Base-by-base conservation (phyloP, 129 eudicot genomes). In the Kitagawia praeruptora region DNA sequence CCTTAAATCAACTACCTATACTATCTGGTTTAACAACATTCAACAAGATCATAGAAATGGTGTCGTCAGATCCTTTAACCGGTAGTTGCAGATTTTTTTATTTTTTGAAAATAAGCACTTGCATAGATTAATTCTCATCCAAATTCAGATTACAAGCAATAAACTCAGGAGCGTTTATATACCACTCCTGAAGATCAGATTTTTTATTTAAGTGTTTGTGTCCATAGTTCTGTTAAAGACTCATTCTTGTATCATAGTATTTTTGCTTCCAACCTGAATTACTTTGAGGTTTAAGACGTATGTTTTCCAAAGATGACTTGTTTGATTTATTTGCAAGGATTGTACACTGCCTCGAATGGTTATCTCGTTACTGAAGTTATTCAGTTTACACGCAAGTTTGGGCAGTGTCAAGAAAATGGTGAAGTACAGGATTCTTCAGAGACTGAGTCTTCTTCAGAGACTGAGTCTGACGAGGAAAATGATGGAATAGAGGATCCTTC, bases 301-400 rank as follows among this genome's bases (percentile, higher is more conserved):
- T 54, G 8, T 21, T 13, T 54, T 54, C 27, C 16, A 21, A 54
- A 54, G 25, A 6, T 40, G n/a, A 13, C 14, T 58, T 23, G 21
- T 7, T 3, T 71, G 38, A 71, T 74, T 72, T 75, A 63, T 16
- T 27, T 25, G 79, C 42, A 78, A 94, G 98, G 97, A 76, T 73
- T 93, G 25, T 93, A 93, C 85, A 85, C 91, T 78, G 96, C 97
- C 85, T 92, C 92, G 40, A 92, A 86, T 80, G 98, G 96, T 79
- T 84, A 82, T 47, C 81, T 83, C 81, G 83, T 88, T 78, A 92
- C 97, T 6, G 98, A 94, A 82, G 91, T 94, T 74, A 88, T 94
- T 73, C 96, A 92, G 21, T 42, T 94, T 74, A 94, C 83, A 79
- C 97, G 90, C 78, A 90, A 84, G 85, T 90, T 88, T 87, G 98